A percentile compares a stretch with the other conserved stretches of the same genome.
Evolutionary conservation across 1,284 basidiomycete genomes (phyloP).

Genomic region (Athelia psychrophila): DNA sequence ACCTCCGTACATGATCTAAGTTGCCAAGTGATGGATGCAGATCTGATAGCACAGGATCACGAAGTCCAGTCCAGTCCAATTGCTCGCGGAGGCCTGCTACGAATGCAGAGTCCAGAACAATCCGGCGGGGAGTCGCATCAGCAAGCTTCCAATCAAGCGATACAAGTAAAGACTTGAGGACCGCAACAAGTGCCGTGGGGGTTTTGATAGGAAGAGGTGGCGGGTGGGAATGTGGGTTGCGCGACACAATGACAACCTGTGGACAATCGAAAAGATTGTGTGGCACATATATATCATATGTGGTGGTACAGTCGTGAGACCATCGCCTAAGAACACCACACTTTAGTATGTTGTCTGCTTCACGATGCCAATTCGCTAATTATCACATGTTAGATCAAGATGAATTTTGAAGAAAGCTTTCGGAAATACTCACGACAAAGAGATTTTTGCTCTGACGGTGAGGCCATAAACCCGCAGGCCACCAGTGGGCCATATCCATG

Average conservation of each 20-base stretch:
- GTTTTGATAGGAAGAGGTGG: conserved; percentile 10
- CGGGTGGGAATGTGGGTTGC: conserved; percentile 13
- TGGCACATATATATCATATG: conserved; percentile 17
- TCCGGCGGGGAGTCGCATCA: conserved; percentile 21
- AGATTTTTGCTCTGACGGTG: conserved; percentile 14
- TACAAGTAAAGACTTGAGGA: conserved; percentile 8
- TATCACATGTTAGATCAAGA: background rate
- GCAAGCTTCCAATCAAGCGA: conserved; percentile 19
- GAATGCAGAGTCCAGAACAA: conserved; percentile 21
- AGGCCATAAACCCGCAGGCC: conserved; percentile 13
- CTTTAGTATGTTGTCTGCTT: conserved; percentile 6
- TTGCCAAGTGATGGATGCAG: conserved; percentile 27
- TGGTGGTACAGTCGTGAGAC: conserved; percentile 9
- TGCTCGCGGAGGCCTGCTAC: conserved; percentile 9
- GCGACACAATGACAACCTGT: conserved; percentile 14
- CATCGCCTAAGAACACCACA: conserved; percentile 5
- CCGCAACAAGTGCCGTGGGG: background rate
- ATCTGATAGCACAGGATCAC: conserved; percentile 9
- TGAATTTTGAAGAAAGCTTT: conserved; percentile 3
- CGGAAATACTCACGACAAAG: conserved; percentile 14
- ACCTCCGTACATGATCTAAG: conserved; percentile 14
- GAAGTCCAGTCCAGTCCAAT: conserved; percentile 11
- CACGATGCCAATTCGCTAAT: conserved; percentile 18
- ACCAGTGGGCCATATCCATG: conserved; percentile 18
- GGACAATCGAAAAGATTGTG: conserved; percentile 15